phyloP scores from a whole-genome alignment of 345 rosid genomes.

The Leavenworthia alabamica region DNA sequence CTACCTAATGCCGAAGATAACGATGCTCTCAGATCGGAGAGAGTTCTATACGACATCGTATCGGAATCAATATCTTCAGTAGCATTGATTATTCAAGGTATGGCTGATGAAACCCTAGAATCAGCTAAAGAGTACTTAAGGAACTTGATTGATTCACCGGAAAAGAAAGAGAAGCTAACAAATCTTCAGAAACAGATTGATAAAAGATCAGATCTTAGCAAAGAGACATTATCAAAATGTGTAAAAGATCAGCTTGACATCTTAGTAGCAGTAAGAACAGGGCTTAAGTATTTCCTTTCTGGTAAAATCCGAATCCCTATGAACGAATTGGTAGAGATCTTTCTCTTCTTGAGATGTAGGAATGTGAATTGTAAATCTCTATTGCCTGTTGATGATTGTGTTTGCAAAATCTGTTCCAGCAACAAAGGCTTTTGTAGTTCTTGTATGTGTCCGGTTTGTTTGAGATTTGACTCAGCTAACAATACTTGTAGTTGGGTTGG shows the following conservation, averaged over 20 bases:
- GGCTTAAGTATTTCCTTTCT: conserved; percentile 60
- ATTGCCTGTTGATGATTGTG: conserved; percentile 94
- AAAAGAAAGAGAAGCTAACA: conserved; percentile 56
- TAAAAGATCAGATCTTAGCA: conserved; percentile 78
- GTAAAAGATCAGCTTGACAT: conserved; percentile 71
- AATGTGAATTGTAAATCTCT: conserved; percentile 71
- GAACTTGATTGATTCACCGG: conserved; percentile 46
- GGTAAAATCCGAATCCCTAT: conserved; percentile 48
- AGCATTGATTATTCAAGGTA: conserved; percentile 64
- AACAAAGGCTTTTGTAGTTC: conserved; percentile 92
- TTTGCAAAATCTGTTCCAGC: conserved; percentile 78
- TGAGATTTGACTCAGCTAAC: conserved; percentile 80
- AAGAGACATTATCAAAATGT: conserved; percentile 78
- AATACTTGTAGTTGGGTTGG: conserved; percentile 99
- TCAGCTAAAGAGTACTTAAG: conserved; percentile 59
- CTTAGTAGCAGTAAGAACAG: conserved; percentile 67
- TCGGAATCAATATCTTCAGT: conserved; percentile 57
- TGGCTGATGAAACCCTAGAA: conserved; percentile 67
- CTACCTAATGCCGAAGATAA: conserved; percentile 45
- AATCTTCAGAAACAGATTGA: conserved; percentile 59
- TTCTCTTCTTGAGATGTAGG: conserved; percentile 70
- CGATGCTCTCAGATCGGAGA: conserved; percentile 61
- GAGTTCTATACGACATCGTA: conserved; percentile 60
- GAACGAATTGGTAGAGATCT: conserved; percentile 70
- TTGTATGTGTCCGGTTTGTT: conserved; percentile 94